phyloP scores from a whole-genome alignment of 2,329 filamentous ascomycete species.

The Zymoseptoria crescenta region DNA sequence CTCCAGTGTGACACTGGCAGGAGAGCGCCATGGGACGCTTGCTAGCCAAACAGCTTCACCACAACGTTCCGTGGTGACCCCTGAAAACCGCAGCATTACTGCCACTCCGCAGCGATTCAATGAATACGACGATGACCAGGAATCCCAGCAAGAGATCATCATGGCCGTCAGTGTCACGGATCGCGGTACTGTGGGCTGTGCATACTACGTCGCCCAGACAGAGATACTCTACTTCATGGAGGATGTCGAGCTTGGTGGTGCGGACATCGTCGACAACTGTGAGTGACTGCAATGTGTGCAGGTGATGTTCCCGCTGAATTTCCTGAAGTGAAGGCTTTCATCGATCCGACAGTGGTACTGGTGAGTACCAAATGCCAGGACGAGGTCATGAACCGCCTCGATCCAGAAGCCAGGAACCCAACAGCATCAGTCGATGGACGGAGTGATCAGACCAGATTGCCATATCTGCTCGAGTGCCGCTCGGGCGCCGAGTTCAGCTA shows the following conservation, averaged over 20 bases:
- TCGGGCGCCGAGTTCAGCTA: conserved; percentile 66
- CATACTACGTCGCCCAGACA: conserved; percentile 67
- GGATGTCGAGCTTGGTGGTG: conserved; percentile 61
- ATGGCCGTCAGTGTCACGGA: conserved; percentile 72
- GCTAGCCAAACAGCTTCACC: background rate
- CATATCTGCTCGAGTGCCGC: conserved; percentile 58
- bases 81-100: conserved; percentile 6
- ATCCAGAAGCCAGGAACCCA: conserved; percentile 32
- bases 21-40: background rate
- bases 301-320: conserved; percentile 11
- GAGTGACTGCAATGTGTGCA: conserved; percentile 13
- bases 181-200: conserved; percentile 68
- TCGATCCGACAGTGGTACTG: conserved; percentile 54
- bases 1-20: background rate
- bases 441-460: conserved; percentile 44
- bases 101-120: conserved; percentile 5
- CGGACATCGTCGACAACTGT: conserved; percentile 50
- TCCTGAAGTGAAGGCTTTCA: conserved; percentile 49
- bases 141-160: conserved; percentile 58
- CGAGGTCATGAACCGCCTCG: conserved; percentile 37
- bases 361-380: conserved; percentile 51
- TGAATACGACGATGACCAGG: conserved; percentile 25
- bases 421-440: conserved; percentile 19
- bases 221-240: conserved; percentile 68
- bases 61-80: background rate